Percentiles rank a stretch among this genome's conserved stretches.
phyloP scores from a whole-genome alignment of 306 rosid genomes.

The Cicer yamashitae region DNA sequence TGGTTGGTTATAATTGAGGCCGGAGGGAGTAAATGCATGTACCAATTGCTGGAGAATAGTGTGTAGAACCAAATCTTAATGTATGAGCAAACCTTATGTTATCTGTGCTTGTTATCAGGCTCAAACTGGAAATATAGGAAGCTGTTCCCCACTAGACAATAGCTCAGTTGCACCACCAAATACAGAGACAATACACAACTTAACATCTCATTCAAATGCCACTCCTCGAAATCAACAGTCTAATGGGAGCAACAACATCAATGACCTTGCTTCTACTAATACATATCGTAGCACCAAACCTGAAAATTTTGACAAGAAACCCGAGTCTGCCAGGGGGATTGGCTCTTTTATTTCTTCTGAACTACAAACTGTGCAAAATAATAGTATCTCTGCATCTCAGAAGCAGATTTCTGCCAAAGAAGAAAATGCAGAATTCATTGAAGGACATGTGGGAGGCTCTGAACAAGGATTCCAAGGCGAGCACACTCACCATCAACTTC shows the following conservation, averaged over 20 bases:
- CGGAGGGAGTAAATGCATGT: slow-evolving; percentile 9
- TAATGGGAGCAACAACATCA: slow-evolving; percentile 61
- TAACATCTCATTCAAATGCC: slow-evolving; percentile 52
- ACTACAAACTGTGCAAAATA: slow-evolving; percentile 49
- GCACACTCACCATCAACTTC: slow-evolving; percentile 55
- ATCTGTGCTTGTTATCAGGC: slow-evolving; percentile 51
- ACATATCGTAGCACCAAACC: slow-evolving; percentile 49
- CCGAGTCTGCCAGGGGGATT: slow-evolving; percentile 47
- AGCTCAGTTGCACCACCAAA: slow-evolving; percentile 54
- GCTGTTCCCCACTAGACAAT: slow-evolving; percentile 60
- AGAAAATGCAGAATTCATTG: slow-evolving; percentile 43
- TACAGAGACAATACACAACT: slow-evolving; percentile 45
- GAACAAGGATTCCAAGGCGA: slow-evolving; percentile 54
- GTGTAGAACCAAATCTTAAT: slow-evolving; percentile 12
- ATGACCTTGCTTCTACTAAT: slow-evolving; percentile 56
- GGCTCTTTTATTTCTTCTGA: slow-evolving; percentile 53
- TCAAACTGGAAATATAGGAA: slow-evolving; percentile 54
- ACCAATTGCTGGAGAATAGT: slow-evolving; percentile 18
- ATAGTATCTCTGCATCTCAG: slow-evolving; percentile 46
- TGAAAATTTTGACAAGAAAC: slow-evolving; percentile 51
- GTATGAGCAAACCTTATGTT: slow-evolving; percentile 37
- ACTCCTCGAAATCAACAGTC: slow-evolving; percentile 57
- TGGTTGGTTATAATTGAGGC: no score
- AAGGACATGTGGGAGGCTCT: slow-evolving; percentile 51
- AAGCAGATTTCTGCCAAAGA: slow-evolving; percentile 36